Base-by-base conservation (phyloP, 257 asterid species). In the Lycium ferocissimum region DNA sequence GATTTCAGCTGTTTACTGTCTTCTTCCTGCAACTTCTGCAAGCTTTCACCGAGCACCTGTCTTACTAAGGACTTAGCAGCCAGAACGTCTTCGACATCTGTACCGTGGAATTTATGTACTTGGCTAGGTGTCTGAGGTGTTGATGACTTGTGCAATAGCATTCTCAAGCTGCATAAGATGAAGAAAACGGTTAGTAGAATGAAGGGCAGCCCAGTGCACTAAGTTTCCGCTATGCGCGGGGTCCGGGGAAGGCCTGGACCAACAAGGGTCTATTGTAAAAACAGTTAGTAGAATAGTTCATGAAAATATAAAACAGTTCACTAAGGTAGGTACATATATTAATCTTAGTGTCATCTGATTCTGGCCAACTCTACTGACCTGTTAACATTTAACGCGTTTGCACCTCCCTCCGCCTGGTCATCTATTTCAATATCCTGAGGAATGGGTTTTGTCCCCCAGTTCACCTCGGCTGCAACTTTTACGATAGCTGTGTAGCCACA, bases 361-460 rank as follows among this genome's bases (percentile, higher is more conserved):
- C 49, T 53, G 65, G 82, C 20, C 1, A 78, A 78, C 49, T 38
- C 53, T 53, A 33, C 26, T 75, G 84, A 97, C 99, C 99, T 95
- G 93, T 94, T 97, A 90, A 97, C 84, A 71, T 94, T 97, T 66
- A 97, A 97, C 49, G 98, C 94, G 85, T 93, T 95, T 22, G 97
- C 98, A 62, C 99, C 99, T 80, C 99, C 99, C 81, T 93, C 97
- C 17, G 92, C 90, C 88, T 94, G 98, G 84, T 97, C 99, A 85
- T 90, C 94, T 80, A 94, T 89, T 86, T 87, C 92, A 47, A 97
- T 86, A 85, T 94, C 98, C 66, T 90, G 90, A 71, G 73, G 78
- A 72, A 87, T 33, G 49, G 49, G 88, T 81, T 80, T 81, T 79
- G 86, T 91, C 80, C 90, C 95, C 86, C 84, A 87, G 85, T 92